phyloP scores from a whole-genome alignment of 805 yeast genomes.

The Cyberlindnera americana region DNA sequence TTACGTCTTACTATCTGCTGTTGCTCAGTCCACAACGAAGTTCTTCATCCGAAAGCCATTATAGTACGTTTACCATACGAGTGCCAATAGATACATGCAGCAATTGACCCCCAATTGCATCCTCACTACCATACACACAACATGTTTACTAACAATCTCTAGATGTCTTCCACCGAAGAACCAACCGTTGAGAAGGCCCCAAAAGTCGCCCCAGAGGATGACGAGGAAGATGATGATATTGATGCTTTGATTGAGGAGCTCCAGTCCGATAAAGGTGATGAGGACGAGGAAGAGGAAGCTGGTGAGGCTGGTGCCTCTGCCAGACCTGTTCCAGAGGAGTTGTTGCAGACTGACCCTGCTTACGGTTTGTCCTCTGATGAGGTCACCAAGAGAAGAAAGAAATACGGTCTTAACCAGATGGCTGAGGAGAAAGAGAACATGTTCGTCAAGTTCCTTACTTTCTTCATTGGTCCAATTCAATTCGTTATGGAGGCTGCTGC shows the following conservation, averaged over 20 bases:
- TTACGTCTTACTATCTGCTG: neutral
- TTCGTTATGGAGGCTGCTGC: constrained; percentile 98
- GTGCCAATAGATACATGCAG: neutral
- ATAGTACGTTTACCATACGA: neutral
- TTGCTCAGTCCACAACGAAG: neutral
- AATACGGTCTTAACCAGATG: constrained; percentile 88
- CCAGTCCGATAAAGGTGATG: constrained; percentile 61
- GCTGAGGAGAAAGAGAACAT: constrained; percentile 82
- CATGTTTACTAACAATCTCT: neutral
- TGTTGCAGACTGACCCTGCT: constrained; percentile 76
- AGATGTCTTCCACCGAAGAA: constrained; percentile 33
- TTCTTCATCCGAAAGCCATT: constrained; percentile 1
- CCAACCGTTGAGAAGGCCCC: constrained; percentile 55
- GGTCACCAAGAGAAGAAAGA: constrained; percentile 80
- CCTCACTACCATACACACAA: neutral
- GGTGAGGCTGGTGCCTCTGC: constrained; percentile 55
- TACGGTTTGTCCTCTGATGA: constrained; percentile 76
- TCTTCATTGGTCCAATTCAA: constrained; percentile 94
- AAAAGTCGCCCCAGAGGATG: constrained; percentile 47
- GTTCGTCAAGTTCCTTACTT: constrained; percentile 74
- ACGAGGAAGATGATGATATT: constrained; percentile 66
- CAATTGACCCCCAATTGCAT: neutral
- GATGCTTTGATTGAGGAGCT: constrained; percentile 74
- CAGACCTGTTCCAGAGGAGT: constrained; percentile 82
- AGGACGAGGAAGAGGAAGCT: constrained; percentile 43